Evolutionary conservation across 345 rosid species (phyloP), one percentile per base, ranked within the genome.

Genomic region (Camelina neglecta): DNA sequence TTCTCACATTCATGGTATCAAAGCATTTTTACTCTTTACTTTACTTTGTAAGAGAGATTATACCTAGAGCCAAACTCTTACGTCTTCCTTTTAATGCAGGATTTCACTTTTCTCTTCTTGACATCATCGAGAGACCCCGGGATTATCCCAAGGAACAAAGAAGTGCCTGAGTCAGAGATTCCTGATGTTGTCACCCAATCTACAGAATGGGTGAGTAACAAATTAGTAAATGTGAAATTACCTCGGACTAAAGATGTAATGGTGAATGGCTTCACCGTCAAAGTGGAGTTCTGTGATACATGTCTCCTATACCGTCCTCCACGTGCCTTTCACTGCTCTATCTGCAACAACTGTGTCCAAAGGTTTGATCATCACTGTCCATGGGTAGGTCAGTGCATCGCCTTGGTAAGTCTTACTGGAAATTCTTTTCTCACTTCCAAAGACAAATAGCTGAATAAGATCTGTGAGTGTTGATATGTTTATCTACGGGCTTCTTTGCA

Each of bases 341-440:
- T 88, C 55, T 92, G 97, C 77, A 94, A 94, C 80, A 94, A 94
- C 61, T 94, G 98, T 72, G 92, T 90, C 9, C 95, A 92, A 75
- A 90, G 85, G 66, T 94, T 94, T 59, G 99, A 92, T 84, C 99
- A 95, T 61, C 99, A 95, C 67, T 95, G 99, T 67, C 99, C 99
- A 0, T 90, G 97, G 99, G 99, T 92, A 0, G 97, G 99, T 49
- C 99, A 95, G 65, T 95, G 99, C 62, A 95, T 95, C 16, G 99
- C 87, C 77, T 16, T 81, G 69, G 97, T 95, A 84, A 82, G 97
- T 48, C 33, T 60, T 60, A 13, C 21, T 62, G 18, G 10, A 61
- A 63, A n/a, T 13, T 13, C 26, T 2, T 5, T 83, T 62, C 29
- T 21, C 60, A 47, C 6, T 36, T 45, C 7, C 45, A 13, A 33